Conservation (phyloP, 495 filamentous ascomycete species). For the Astrothelium macrocarpum region DNA sequence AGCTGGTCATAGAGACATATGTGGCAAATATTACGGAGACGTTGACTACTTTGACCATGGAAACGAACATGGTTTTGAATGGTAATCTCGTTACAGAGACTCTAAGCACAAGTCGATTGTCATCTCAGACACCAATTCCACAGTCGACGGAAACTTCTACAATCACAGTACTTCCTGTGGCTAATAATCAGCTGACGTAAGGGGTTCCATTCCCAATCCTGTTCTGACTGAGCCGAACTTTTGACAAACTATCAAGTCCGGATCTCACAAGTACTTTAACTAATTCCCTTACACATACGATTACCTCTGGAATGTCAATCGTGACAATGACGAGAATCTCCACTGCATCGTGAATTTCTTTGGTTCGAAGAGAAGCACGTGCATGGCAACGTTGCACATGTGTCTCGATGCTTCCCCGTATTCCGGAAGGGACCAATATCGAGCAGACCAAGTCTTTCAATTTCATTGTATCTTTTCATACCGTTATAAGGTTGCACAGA, state of each 20-base stretch:
- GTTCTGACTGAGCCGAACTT: neutral
- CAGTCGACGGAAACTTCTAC: neutral
- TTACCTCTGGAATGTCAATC: neutral
- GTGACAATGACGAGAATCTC: neutral
- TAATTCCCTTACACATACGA: neutral
- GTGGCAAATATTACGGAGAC: constrained; percentile 24
- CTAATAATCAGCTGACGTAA: neutral
- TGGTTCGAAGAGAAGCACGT: neutral
- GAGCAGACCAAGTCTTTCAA: neutral
- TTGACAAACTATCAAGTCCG: neutral
- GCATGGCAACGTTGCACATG: neutral
- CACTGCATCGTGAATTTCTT: neutral
- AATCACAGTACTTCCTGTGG: neutral
- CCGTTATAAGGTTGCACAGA: neutral
- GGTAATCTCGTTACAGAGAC: constrained; percentile 18
- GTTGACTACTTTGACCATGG: constrained; percentile 23
- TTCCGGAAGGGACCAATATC: neutral
- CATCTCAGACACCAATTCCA: neutral
- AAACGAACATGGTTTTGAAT: constrained; percentile 19
- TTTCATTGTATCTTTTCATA: neutral
- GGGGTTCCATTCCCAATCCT: neutral
- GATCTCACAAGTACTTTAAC: neutral
- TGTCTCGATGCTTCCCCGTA: neutral
- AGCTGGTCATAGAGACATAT: constrained; percentile 26
- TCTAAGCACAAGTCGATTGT: neutral